Evolutionary conservation across 768 basidiomycete genomes (phyloP), one percentile per base, ranked within the genome.

Genomic region (Tricholoma hemisulphureum): DNA sequence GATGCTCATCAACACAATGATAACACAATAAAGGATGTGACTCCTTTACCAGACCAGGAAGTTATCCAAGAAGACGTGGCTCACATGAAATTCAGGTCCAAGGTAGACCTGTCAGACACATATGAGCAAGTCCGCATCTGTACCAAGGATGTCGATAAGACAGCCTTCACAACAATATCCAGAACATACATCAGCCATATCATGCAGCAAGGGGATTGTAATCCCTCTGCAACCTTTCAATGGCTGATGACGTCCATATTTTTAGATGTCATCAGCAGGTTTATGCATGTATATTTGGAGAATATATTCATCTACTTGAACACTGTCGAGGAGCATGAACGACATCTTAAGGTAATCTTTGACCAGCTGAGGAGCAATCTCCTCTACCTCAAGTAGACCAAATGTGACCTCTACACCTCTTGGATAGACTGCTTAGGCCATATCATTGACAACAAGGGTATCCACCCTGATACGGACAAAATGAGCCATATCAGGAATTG

Each of bases 191-290:
- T 75, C 1, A 78, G 77, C 21, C 56, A 64, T 3, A 73, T 76
- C 1, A 74, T 78, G 71, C 81, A 77, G 56, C 73, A 76, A 41
- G 78, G 77, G 0, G 73, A 82, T 52, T 77, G 75, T 46, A 81
- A 83, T 58, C 73, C 75, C 0, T 78, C 76, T 0, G 66, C 76
- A 0, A 83, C 79, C 0, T 83, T 79, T 53, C 81, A 83, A 53
- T 35, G 70, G 0, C 59, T 82, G 0, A 80, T 81, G 74, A 79
- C 69, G 0, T 26, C 57, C 2, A 69, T 80, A n/a, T 78, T 83
- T 46, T 57, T 67, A 1, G 69, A 76, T 0, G 50, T 63, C 16
- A 72, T 82, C 3, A 75, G 77, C 0, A 21, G 39, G 8, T 79
- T 75, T 55, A 29, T 80, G 7, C 73, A 80, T 46, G 69, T 76